Evolutionary conservation across 2,329 filamentous ascomycete species (phyloP).

Genomic region (Fusarium tricinctum): DNA sequence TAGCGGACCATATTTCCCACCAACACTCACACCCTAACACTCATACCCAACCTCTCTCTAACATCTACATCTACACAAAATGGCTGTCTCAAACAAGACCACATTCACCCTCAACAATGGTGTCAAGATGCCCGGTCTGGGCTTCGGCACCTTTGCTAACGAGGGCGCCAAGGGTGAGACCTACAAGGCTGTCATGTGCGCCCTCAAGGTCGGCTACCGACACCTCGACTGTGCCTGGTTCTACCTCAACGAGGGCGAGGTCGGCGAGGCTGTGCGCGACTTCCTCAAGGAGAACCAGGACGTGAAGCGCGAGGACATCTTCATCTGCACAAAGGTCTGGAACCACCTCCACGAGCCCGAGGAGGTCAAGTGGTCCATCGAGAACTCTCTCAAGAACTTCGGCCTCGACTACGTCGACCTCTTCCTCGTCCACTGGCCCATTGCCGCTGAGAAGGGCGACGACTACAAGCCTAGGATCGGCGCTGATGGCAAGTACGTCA

Average conservation of each 20-base stretch:
- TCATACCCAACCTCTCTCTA: slow-evolving; percentile 13
- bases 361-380: slow-evolving; percentile 63
- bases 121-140: slow-evolving; percentile 72
- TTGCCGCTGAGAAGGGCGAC: slow-evolving; percentile 60
- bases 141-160: slow-evolving; percentile 76
- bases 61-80: slow-evolving; percentile 26
- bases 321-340: slow-evolving; percentile 73
- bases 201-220: slow-evolving; percentile 61
- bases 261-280: slow-evolving; percentile 59
- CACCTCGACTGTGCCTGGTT: slow-evolving; percentile 64
- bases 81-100: slow-evolving; percentile 48
- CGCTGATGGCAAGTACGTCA: slow-evolving; percentile 62
- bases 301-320: slow-evolving; percentile 56
- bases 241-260: slow-evolving; percentile 61
- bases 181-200: slow-evolving; percentile 56
- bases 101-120: slow-evolving; percentile 64
- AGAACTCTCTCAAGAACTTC: slow-evolving; percentile 64
- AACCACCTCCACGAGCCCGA: slow-evolving; percentile 67
- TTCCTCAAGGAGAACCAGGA: slow-evolving; percentile 48
- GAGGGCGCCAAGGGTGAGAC: slow-evolving; percentile 62
- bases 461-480: slow-evolving; percentile 61
- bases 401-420: slow-evolving; percentile 67
- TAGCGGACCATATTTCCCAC: neutral
- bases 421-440: slow-evolving; percentile 66
- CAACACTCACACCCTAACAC: slow-evolving; percentile 23